These are phyloP conservation scores for Boletus fagicola DNA, from an alignment of 768 basidiomycete species.

Conservation along the genomic window DNA sequence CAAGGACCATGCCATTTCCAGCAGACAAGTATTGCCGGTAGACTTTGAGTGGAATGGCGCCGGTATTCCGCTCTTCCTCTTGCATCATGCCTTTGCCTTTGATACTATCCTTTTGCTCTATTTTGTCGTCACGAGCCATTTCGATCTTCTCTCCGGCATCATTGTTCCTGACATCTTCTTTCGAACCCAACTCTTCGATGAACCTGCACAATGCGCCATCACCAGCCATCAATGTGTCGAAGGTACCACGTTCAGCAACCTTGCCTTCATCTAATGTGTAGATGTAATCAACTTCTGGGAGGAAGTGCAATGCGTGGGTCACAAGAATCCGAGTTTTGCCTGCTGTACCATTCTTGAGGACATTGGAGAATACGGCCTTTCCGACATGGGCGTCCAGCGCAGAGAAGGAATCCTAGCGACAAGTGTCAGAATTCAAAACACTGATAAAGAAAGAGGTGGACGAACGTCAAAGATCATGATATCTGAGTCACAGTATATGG, in stretches of 20 bases:
- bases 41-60: slow-evolving; percentile 42
- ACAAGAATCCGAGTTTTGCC: slow-evolving; percentile 85
- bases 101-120: slow-evolving; percentile 33
- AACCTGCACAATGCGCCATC: slow-evolving; percentile 72
- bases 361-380: slow-evolving; percentile 81
- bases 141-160: slow-evolving; percentile 35
- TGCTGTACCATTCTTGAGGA: slow-evolving; percentile 59
- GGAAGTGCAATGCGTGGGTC: slow-evolving; percentile 88
- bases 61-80: slow-evolving; percentile 77
- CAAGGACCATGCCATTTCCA: slow-evolving; percentile 59
- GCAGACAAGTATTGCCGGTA: slow-evolving; percentile 59
- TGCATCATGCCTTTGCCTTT: slow-evolving; percentile 70
- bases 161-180: slow-evolving; percentile 45
- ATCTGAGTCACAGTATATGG: slow-evolving; percentile 82
- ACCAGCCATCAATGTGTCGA: slow-evolving; percentile 61
- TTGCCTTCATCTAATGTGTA: slow-evolving; percentile 73
- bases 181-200: slow-evolving; percentile 73
- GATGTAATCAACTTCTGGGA: slow-evolving; percentile 85
- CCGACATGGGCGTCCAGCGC: slow-evolving; percentile 93
- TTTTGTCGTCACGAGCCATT: slow-evolving; percentile 35
- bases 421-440: not conserved
- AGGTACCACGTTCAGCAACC: slow-evolving; percentile 80
- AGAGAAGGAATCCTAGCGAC: slow-evolving; percentile 69
- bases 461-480: slow-evolving; percentile 79
- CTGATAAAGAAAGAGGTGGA: not conserved